Conservation (phyloP, 2,329 filamentous ascomycete species). For the Didymella pinodella region DNA sequence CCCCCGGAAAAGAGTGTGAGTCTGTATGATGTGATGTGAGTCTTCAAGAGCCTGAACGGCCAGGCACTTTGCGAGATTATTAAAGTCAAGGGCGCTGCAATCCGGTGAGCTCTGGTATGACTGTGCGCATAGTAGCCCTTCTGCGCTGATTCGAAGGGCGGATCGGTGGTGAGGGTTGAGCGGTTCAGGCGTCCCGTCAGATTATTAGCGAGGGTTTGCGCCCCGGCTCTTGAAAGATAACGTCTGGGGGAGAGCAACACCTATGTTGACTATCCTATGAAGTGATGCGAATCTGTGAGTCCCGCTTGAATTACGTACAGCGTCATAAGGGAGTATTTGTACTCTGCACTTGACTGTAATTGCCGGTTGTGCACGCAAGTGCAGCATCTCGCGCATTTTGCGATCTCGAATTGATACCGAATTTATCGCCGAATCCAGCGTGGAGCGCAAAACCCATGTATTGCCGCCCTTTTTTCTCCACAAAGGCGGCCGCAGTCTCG, state of each 20-base stretch:
- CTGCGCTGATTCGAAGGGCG: conserved; percentile 17
- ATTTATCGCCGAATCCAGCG: not conserved
- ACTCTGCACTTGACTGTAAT: no score
- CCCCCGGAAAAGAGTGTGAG: conserved; percentile 37
- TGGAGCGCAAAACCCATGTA: conserved; percentile 2
- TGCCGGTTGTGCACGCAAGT: not conserved
- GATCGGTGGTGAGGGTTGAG: conserved; percentile 13
- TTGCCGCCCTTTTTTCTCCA: conserved; percentile 21
- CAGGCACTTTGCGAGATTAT: conserved; percentile 29
- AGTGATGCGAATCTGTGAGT: not conserved
- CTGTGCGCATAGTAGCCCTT: conserved; percentile 21
- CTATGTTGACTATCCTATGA: not conserved
- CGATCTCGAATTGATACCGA: not conserved
- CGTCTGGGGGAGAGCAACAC: not conserved
- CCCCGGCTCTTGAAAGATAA: not conserved
- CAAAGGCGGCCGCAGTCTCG: conserved; percentile 10
- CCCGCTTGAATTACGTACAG: no score
- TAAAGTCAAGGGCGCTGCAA: conserved; percentile 32
- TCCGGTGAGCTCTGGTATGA: conserved; percentile 12
- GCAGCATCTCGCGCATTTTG: not conserved
- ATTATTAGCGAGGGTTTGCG: conserved; percentile 13
- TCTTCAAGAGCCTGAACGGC: conserved; percentile 37
- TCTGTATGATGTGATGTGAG: conserved; percentile 40
- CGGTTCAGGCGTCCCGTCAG: conserved; percentile 15
- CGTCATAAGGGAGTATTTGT: no score